Conservation (phyloP, 176 grass and related monocot species). For the Bolboschoenus planiculmis region DNA sequence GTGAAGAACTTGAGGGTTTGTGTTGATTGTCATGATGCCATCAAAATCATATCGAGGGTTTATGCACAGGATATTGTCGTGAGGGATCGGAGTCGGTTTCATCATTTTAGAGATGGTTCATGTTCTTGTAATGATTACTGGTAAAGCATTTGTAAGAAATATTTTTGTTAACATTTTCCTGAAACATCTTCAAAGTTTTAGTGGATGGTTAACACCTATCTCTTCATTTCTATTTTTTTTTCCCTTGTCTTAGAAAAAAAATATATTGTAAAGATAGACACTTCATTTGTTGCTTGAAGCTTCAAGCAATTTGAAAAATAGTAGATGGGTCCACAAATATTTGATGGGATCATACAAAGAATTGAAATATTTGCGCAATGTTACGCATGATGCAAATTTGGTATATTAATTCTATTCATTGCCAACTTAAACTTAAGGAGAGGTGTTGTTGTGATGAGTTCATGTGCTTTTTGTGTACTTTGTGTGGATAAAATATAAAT, state of each 20-base stretch:
- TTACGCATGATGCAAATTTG: too few species aligned
- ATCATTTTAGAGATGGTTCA: constrained; percentile 53
- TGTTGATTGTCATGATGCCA: constrained; percentile 63
- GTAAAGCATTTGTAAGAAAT: constrained; percentile 24
- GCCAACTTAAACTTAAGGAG: too few species aligned
- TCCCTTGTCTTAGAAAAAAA: not conserved
- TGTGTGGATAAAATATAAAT: too few species aligned
- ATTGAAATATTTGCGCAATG: too few species aligned
- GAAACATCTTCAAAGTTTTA: not conserved
- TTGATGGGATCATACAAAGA: too few species aligned
- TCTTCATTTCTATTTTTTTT: not conserved
- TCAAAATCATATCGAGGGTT: constrained; percentile 60
- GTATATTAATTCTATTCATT: too few species aligned
- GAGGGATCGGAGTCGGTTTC: constrained; percentile 69
- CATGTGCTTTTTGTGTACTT: too few species aligned
- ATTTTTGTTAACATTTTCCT: not conserved
- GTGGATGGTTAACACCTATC: not conserved
- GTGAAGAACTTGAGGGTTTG: constrained; percentile 91
- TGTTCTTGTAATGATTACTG: constrained; percentile 91
- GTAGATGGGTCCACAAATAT: too few species aligned
- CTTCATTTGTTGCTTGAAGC: too few species aligned
- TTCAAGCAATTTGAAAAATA: too few species aligned
- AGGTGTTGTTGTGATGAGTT: too few species aligned
- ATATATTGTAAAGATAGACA: too few species aligned
- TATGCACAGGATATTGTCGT: constrained; percentile 64